A percentile compares a stretch with the other conserved stretches of the same genome.
Evolutionary conservation across 2,329 filamentous ascomycete species (phyloP).

Genomic region (Pseudogymnoascus sp.): DNA sequence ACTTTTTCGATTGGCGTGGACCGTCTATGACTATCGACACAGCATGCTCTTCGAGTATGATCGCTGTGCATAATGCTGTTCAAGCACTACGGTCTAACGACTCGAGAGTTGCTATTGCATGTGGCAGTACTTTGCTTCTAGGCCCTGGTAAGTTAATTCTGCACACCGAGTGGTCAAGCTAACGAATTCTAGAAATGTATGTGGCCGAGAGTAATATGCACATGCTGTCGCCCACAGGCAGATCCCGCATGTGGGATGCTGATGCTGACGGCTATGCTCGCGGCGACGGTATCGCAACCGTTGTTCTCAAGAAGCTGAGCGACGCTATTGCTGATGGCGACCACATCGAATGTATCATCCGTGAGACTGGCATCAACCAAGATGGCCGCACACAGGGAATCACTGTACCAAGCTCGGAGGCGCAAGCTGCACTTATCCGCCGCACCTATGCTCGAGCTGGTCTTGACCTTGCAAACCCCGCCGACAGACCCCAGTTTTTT

Average conservation of each 20-base stretch:
- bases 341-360: conserved; percentile 35
- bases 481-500: conserved; percentile 12
- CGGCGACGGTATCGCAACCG: conserved; percentile 37
- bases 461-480: not conserved
- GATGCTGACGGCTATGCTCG: conserved; percentile 37
- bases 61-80: conserved; percentile 43
- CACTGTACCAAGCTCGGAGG: conserved; percentile 31
- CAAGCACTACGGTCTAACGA: conserved; percentile 21
- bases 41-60: conserved; percentile 34
- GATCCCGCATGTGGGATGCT: conserved; percentile 30
- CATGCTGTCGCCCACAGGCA: conserved; percentile 25
- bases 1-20: conserved; percentile 18
- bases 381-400: conserved; percentile 37
- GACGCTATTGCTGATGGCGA: conserved; percentile 44
- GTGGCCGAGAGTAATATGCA: conserved; percentile 12
- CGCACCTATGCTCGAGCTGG: conserved; percentile 23
- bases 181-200: conserved; percentile 26
- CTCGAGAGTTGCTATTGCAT: conserved; percentile 15
- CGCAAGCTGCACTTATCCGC: conserved; percentile 29
- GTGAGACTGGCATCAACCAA: conserved; percentile 33
- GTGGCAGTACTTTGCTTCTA: conserved; percentile 18
- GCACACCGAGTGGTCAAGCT: not conserved
- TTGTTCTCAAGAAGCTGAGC: conserved; percentile 31
- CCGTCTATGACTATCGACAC: conserved; percentile 15
- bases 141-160: conserved; percentile 18